phyloP scores from a whole-genome alignment of 2,329 filamentous ascomycete species.

The Claviceps spartinae region DNA sequence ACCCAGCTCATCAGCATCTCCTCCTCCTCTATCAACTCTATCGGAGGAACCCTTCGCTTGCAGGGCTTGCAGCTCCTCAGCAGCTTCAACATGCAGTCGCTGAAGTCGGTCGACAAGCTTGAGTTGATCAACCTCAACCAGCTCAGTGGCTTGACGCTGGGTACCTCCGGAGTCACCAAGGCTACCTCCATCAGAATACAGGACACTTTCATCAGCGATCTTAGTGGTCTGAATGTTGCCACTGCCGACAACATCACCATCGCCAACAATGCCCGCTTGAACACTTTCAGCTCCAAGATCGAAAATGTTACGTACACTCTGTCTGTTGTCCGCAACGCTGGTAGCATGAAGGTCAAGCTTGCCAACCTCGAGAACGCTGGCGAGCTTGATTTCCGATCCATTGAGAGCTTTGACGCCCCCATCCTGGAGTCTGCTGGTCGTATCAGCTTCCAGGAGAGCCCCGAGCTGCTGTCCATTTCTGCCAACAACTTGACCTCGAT shows the following conservation, averaged over 20 bases:
- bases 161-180: slow-evolving; percentile 45
- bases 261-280: slow-evolving; percentile 79
- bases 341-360: slow-evolving; percentile 56
- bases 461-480: slow-evolving; percentile 53
- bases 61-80: slow-evolving; percentile 55
- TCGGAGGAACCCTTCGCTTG: slow-evolving; percentile 59
- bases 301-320: slow-evolving; percentile 59
- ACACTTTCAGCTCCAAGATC: slow-evolving; percentile 62
- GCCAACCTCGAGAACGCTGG: slow-evolving; percentile 55
- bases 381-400: slow-evolving; percentile 51
- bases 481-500: slow-evolving; percentile 43
- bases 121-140: slow-evolving; percentile 57
- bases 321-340: slow-evolving; percentile 68
- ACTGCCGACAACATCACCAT: slow-evolving; percentile 63
- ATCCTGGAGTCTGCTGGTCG: slow-evolving; percentile 55
- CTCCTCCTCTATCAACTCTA: slow-evolving; percentile 45
- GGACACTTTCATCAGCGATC: slow-evolving; percentile 70
- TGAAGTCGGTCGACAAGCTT: slow-evolving; percentile 54
- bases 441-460: slow-evolving; percentile 72
- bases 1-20: slow-evolving; percentile 45
- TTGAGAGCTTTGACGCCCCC: slow-evolving; percentile 59
- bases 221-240: slow-evolving; percentile 69
- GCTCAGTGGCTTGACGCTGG: slow-evolving; percentile 36
- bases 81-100: slow-evolving; percentile 49
- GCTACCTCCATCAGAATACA: slow-evolving; percentile 59